Percentiles rank a stretch among this genome's conserved stretches.
Evolutionary conservation across 345 rosid genomes (phyloP).

Genomic region (Trapa incisa): DNA sequence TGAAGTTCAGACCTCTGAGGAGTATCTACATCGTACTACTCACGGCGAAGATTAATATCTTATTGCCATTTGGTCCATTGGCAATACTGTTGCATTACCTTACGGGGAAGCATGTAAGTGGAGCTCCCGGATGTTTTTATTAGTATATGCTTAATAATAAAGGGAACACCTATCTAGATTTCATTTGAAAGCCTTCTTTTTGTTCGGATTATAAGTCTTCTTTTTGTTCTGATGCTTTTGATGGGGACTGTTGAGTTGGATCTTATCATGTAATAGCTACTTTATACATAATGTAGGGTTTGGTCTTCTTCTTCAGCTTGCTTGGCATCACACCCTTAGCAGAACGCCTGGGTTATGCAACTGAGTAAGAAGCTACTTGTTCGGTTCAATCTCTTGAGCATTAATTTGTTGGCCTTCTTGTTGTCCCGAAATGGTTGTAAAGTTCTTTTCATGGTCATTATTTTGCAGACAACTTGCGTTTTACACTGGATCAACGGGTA

Average conservation of each 20-base stretch:
- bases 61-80: constrained; percentile 26
- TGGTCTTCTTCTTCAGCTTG: constrained; percentile 36
- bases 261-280: constrained; percentile 4
- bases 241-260: neutral
- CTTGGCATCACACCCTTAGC: constrained; percentile 43
- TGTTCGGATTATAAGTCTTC: neutral
- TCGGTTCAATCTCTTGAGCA: neutral
- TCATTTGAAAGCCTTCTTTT: neutral
- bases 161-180: neutral
- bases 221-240: neutral
- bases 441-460: constrained; percentile 1
- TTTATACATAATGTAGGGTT: constrained; percentile 18
- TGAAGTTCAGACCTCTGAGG: constrained; percentile 14
- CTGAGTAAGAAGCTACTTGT: constrained; percentile 23
- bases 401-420: neutral
- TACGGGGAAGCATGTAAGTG: constrained; percentile 22
- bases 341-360: constrained; percentile 41
- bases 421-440: neutral
- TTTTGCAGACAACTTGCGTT: constrained; percentile 37
- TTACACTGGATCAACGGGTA: constrained; percentile 42
- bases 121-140: neutral
- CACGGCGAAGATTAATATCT: constrained; percentile 33
- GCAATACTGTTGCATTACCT: constrained; percentile 24
- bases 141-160: neutral
- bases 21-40: constrained; percentile 27